Conservation (phyloP, 2,329 filamentous ascomycete species). For the Fusarium tricinctum region DNA sequence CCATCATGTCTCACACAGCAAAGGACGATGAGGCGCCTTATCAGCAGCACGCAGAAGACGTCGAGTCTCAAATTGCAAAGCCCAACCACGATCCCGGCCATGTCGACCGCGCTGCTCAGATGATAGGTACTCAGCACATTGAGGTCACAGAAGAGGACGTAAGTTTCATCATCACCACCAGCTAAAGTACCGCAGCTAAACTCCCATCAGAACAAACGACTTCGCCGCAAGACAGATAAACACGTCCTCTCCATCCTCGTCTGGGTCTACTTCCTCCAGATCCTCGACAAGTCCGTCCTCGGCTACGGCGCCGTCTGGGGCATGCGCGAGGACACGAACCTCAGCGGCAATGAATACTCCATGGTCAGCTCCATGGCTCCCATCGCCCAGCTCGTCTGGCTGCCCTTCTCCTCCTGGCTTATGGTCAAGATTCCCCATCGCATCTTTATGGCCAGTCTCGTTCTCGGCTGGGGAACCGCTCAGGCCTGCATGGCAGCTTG, state of each 20-base stretch:
- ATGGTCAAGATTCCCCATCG: conserved; percentile 73
- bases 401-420: conserved; percentile 70
- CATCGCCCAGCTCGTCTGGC: conserved; percentile 72
- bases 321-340: conserved; percentile 62
- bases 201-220: conserved; percentile 54
- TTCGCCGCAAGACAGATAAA: conserved; percentile 72
- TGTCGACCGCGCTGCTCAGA: conserved; percentile 28
- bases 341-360: conserved; percentile 69
- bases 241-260: conserved; percentile 68
- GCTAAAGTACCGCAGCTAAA: neutral
- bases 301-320: conserved; percentile 71
- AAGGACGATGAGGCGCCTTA: conserved; percentile 20
- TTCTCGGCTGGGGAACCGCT: conserved; percentile 61
- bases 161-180: rapidly evolving
- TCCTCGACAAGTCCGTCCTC: conserved; percentile 71
- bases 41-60: conserved; percentile 23
- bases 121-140: conserved; percentile 36
- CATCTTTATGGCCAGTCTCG: conserved; percentile 67
- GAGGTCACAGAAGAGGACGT: conserved; percentile 41
- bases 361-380: conserved; percentile 69
- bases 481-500: conserved; percentile 63
- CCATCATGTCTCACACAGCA: conserved; percentile 9
- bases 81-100: neutral
- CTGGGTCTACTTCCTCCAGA: conserved; percentile 72
- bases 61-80: conserved; percentile 20